phyloP scores from a whole-genome alignment of 768 basidiomycete genomes.

The Termitomyces eurrhizus region DNA sequence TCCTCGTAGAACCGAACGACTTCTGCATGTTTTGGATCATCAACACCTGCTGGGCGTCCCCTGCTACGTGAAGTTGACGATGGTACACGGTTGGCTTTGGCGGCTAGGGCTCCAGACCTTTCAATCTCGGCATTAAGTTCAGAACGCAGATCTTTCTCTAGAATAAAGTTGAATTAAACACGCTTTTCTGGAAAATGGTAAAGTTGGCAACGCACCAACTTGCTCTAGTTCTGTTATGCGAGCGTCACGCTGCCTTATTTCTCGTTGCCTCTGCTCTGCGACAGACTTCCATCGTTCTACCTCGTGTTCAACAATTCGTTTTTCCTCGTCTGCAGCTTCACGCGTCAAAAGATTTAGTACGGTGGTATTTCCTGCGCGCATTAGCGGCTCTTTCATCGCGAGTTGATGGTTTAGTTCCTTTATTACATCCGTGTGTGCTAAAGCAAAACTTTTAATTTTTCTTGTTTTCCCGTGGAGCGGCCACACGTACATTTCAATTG shows the following conservation, averaged over 20 bases:
- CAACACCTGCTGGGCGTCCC: constrained; percentile 32
- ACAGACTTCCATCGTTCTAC: constrained; percentile 37
- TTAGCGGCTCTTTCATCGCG: constrained; percentile 50
- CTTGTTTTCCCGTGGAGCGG: too few relatives aligned
- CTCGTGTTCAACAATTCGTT: constrained; percentile 46
- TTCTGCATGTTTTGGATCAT: constrained; percentile 56
- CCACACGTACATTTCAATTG: constrained; percentile 42
- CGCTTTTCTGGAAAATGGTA: background rate
- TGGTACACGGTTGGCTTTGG: constrained; percentile 37
- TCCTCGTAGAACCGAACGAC: constrained; percentile 82
- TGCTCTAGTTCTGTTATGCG: constrained; percentile 45
- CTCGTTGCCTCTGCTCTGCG: constrained; percentile 38
- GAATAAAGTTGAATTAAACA: constrained; percentile 2
- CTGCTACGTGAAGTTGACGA: constrained; percentile 34
- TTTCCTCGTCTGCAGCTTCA: constrained; percentile 71
- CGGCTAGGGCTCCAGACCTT: constrained; percentile 39
- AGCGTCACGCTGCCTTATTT: constrained; percentile 40
- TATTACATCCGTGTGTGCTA: constrained; percentile 57
- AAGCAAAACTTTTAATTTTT: background rate
- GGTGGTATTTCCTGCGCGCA: constrained; percentile 42
- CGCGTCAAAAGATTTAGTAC: constrained; percentile 68
- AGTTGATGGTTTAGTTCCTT: constrained; percentile 53
- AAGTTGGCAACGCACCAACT: constrained; percentile 34
- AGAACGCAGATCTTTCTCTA: constrained; percentile 47
- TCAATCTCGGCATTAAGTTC: constrained; percentile 67